These are phyloP conservation scores for Aspergillus bridgeri DNA, from an alignment of 495 filamentous ascomycete genomes.

Conservation along the genomic window DNA sequence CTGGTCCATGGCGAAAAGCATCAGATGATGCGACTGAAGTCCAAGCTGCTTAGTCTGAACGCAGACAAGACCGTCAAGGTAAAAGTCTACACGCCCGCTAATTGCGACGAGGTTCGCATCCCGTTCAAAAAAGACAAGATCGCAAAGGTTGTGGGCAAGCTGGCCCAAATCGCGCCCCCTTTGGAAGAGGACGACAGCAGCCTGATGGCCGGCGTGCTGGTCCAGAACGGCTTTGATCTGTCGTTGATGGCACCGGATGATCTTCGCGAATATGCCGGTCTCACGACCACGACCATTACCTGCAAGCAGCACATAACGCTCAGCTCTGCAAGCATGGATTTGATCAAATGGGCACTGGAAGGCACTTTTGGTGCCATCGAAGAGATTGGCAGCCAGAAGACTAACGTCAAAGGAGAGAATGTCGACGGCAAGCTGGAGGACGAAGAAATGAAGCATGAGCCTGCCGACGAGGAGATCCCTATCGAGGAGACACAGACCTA, in stretches of 20 bases:
- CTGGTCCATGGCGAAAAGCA: slow-evolving; percentile 95
- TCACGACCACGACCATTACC: slow-evolving; percentile 87
- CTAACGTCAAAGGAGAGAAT: slow-evolving; percentile 29
- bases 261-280: slow-evolving; percentile 87
- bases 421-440: slow-evolving; percentile 16
- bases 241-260: slow-evolving; percentile 95
- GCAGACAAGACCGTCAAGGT: slow-evolving; percentile 71
- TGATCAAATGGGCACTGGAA: slow-evolving; percentile 92
- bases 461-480: slow-evolving; percentile 50
- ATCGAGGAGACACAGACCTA: slow-evolving; percentile 51
- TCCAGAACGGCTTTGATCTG: slow-evolving; percentile 96
- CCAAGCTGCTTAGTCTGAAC: slow-evolving; percentile 87
- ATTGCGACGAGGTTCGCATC: slow-evolving; percentile 92
- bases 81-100: slow-evolving; percentile 88
- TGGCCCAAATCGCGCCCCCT: slow-evolving; percentile 76
- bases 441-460: slow-evolving; percentile 38
- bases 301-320: slow-evolving; percentile 87
- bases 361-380: slow-evolving; percentile 88
- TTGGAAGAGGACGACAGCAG: slow-evolving; percentile 42
- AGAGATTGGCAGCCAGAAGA: slow-evolving; percentile 50
- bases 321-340: slow-evolving; percentile 80
- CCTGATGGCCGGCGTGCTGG: slow-evolving; percentile 82
- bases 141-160: slow-evolving; percentile 91
- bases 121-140: slow-evolving; percentile 95
- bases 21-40: slow-evolving; percentile 97